A percentile compares a stretch with the other conserved stretches of the same genome.
phyloP scores from a whole-genome alignment of 495 filamentous ascomycete species.

The Apodospora peruviana region DNA sequence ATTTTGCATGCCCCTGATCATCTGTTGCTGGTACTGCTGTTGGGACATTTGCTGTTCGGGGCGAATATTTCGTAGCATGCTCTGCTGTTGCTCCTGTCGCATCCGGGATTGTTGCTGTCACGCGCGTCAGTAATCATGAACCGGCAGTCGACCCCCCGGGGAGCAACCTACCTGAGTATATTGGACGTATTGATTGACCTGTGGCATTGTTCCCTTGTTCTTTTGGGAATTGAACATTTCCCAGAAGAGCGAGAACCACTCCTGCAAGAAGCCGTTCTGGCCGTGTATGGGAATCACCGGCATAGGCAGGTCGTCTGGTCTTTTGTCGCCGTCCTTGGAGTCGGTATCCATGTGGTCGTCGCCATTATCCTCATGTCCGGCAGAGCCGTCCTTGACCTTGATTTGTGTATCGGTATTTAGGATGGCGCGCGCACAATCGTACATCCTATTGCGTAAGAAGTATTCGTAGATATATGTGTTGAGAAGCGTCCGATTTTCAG shows the following conservation, averaged over 20 bases:
- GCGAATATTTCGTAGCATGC: conserved; percentile 62
- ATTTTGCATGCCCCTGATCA: conserved; percentile 41
- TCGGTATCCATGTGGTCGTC: conserved; percentile 79
- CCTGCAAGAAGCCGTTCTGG: conserved; percentile 72
- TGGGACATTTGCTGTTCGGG: conserved; percentile 39
- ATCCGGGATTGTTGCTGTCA: conserved; percentile 59
- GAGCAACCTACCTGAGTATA: conserved; percentile 67
- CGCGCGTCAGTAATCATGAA: conserved; percentile 13
- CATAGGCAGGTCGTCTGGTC: conserved; percentile 71
- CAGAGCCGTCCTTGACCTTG: conserved; percentile 52
- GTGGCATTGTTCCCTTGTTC: conserved; percentile 47
- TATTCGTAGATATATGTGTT: conserved; percentile 99
- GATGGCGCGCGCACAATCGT: conserved; percentile 70
- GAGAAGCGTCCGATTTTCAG: conserved; percentile 44
- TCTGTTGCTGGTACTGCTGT: conserved; percentile 44
- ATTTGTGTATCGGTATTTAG: conserved; percentile 55
- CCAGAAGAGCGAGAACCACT: conserved; percentile 97
- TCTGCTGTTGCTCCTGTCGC: conserved; percentile 60
- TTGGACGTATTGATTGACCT: conserved; percentile 63
- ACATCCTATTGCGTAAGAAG: conserved; percentile 76
- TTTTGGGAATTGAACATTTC: conserved; percentile 82
- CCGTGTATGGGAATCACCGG: conserved; percentile 62
- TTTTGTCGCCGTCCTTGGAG: conserved; percentile 68
- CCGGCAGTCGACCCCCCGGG: neutral
- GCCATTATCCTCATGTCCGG: conserved; percentile 60